Evolutionary conservation across 345 rosid species (phyloP), one percentile per base, ranked within the genome.

Genomic region (Eucalyptus erythrocorys): DNA sequence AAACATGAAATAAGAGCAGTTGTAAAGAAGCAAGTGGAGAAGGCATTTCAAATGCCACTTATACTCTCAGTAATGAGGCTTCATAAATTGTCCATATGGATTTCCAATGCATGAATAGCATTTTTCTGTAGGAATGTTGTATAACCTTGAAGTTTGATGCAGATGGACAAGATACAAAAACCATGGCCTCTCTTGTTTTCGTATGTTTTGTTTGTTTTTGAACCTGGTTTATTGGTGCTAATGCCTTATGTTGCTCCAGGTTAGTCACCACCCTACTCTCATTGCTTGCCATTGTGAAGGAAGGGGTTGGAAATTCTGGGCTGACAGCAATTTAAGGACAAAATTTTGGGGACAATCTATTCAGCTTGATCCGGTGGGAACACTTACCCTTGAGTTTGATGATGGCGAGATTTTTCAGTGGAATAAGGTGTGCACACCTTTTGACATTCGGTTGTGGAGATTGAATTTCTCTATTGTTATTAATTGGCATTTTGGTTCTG

Each of bases 261-360:
- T 98, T 49, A 98, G 99, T 91, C 99, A 98, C 92, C 99, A 98
- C 91, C 99, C 99, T 91, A 97, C 99, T 80, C 91, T 98, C 89
- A 93, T 98, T 91, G 99, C 99, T 89, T 97, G 99, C 95, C 99
- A 98, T 86, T 95, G 98, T 91, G 96, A 98, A 94, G 99, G 99
- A 87, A 95, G 93, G 91, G 99, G 99, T 50, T 98, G 99, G 99
- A 98, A 93, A 92, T 96, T 98, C 91, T 98, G 97, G 98, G 99
- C 95, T 53, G 99, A 98, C 90, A 95, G 99, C 92, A 97, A 97
- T 92, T 94, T 98, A 89, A 94, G 94, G 57, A 91, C 99, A 87
- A 98, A 97, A 93, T 97, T 98, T 91, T 97, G 99, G 99, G 99
- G 99, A 43, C 95, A 95, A 89, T 98, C 99, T 4, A 97, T 98